These are phyloP conservation scores for Penicillium goetzii DNA, from an alignment of 495 filamentous ascomycete genomes.

Conservation along the genomic window DNA sequence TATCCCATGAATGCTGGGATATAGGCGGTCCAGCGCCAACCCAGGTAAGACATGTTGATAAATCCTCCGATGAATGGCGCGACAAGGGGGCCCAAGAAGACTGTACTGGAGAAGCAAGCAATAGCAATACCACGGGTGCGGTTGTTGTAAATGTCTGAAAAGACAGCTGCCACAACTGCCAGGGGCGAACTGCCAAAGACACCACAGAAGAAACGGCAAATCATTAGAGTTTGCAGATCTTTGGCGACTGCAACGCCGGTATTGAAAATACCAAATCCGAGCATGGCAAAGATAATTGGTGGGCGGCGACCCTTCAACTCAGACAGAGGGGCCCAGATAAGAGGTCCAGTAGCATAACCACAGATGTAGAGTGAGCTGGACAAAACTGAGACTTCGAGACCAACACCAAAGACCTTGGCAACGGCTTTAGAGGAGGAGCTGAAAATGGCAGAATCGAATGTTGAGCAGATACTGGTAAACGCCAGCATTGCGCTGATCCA, in stretches of 20 bases:
- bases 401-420: constrained; percentile 50
- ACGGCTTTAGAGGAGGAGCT: constrained; percentile 29
- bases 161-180: constrained; percentile 85
- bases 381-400: constrained; percentile 55
- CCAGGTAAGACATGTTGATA: constrained; percentile 52
- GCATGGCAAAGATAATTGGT: constrained; percentile 59
- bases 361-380: constrained; percentile 62
- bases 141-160: constrained; percentile 88
- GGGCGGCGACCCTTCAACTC: constrained; percentile 62
- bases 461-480: constrained; percentile 45
- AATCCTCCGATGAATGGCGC: constrained; percentile 90
- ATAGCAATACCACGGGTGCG: constrained; percentile 67
- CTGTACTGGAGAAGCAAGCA: constrained; percentile 80
- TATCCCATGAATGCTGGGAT: constrained; percentile 78
- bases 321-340: constrained; percentile 68
- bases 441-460: constrained; percentile 45
- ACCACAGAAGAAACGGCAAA: constrained; percentile 70
- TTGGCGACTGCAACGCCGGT: constrained; percentile 64
- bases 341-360: constrained; percentile 62
- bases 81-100: constrained; percentile 81
- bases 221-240: constrained; percentile 59
- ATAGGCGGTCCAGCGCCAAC: constrained; percentile 91
- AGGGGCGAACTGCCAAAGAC: constrained; percentile 72
- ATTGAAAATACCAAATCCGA: constrained; percentile 57
- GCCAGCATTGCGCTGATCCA: constrained; percentile 40